Percentiles rank a stretch among this genome's conserved stretches.
Evolutionary conservation across 345 rosid species (phyloP).

Genomic region (Chamaenerion angustifolium): DNA sequence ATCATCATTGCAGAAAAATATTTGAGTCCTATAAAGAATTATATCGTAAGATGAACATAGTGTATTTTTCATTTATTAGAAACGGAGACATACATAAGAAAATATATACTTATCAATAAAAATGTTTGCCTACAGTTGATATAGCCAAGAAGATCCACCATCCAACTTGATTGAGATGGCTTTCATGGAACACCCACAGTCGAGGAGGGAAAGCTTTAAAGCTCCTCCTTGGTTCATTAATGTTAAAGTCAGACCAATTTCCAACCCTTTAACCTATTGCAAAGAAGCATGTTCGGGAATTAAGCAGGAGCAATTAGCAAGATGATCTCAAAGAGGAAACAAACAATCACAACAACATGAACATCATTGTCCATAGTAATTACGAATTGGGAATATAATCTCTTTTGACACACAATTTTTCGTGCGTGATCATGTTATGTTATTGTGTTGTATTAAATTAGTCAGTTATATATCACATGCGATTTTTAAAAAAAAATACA

Average conservation of each 20-base stretch:
- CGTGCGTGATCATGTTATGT: too few species aligned
- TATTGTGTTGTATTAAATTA: too few species aligned
- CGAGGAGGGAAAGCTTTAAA: constrained; percentile 26
- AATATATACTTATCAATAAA: too few species aligned
- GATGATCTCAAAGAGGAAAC: not conserved
- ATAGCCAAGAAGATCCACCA: constrained; percentile 87
- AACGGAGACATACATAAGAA: too few species aligned
- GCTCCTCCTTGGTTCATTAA: constrained; percentile 30
- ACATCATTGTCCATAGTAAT: not conserved
- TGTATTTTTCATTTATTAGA: too few species aligned
- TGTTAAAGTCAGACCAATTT: constrained; percentile 22
- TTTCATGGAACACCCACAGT: constrained; percentile 35
- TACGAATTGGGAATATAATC: not conserved
- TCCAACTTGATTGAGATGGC: constrained; percentile 42
- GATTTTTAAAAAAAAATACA: too few species aligned
- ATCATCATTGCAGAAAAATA: not conserved
- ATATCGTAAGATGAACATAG: not conserved
- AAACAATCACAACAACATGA: not conserved
- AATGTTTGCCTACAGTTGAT: constrained; percentile 41
- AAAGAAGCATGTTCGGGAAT: constrained; percentile 10
- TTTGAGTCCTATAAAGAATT: not conserved
- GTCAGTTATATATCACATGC: too few species aligned
- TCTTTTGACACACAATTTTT: not conserved
- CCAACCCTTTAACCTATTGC: constrained; percentile 51
- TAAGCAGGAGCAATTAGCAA: not conserved